Conservation (phyloP, 345 rosid species). For the Carallia pectinifolia region DNA sequence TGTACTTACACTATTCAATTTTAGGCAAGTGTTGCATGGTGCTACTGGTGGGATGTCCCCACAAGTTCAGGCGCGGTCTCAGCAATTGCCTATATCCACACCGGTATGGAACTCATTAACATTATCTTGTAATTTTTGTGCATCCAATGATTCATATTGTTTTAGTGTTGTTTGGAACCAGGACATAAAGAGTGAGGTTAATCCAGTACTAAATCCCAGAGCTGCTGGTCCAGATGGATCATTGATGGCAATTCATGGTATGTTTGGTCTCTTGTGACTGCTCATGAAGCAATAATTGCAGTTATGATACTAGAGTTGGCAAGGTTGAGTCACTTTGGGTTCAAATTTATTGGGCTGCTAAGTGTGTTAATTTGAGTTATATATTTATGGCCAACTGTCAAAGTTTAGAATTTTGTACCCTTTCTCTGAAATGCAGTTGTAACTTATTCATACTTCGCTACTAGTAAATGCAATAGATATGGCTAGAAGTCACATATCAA, state of each 20-base stretch:
- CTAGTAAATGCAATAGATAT: too few species aligned
- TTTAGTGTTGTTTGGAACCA: slow-evolving; percentile 40
- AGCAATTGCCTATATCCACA: slow-evolving; percentile 74
- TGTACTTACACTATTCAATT: slow-evolving; percentile 20
- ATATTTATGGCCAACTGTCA: too few species aligned
- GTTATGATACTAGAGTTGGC: not conserved
- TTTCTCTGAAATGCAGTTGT: too few species aligned
- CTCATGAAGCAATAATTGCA: slow-evolving; percentile 10
- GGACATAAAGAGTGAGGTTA: slow-evolving; percentile 91
- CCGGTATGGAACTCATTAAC: slow-evolving; percentile 43
- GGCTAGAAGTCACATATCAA: too few species aligned
- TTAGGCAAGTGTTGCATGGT: slow-evolving; percentile 95
- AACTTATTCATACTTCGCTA: too few species aligned
- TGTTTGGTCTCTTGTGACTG: slow-evolving; percentile 12
- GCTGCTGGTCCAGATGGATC: slow-evolving; percentile 87
- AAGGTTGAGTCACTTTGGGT: too few species aligned
- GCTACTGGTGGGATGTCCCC: slow-evolving; percentile 81
- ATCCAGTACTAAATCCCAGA: slow-evolving; percentile 82
- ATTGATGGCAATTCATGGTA: slow-evolving; percentile 90
- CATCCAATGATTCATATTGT: slow-evolving; percentile 8
- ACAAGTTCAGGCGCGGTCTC: slow-evolving; percentile 83
- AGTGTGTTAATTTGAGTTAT: too few species aligned
- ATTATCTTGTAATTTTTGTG: not conserved
- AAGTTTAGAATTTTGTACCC: too few species aligned
- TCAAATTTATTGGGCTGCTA: too few species aligned